Conservation (phyloP, 2,329 filamentous ascomycete species). For the Pseudogymnoascus sp. region DNA sequence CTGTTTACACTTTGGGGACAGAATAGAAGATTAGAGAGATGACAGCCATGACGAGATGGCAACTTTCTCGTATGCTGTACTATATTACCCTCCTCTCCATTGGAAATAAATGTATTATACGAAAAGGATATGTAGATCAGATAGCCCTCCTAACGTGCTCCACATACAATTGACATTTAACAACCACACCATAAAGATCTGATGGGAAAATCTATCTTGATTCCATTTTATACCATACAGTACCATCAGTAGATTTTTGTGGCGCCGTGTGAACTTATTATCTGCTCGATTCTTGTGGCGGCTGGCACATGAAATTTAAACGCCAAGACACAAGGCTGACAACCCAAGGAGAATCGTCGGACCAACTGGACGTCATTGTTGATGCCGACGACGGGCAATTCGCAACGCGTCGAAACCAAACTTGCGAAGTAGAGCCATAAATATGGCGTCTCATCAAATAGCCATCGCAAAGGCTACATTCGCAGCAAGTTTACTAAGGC, state of each 20-base stretch:
- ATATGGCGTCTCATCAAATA: slow-evolving; percentile 60
- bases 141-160: background rate
- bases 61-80: background rate
- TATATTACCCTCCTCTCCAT: background rate
- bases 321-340: slow-evolving; percentile 2
- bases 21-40: background rate
- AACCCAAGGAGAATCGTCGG: background rate
- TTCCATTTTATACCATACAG: background rate
- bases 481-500: slow-evolving; percentile 61
- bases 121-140: background rate
- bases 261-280: background rate
- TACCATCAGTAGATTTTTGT: background rate
- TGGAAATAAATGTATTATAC: background rate
- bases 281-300: background rate
- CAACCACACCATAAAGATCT: background rate
- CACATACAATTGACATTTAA: background rate
- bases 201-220: background rate
- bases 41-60: background rate
- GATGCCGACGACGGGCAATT: background rate
- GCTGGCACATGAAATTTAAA: background rate
- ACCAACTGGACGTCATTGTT: background rate
- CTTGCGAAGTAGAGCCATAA: slow-evolving; percentile 6
- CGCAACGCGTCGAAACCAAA: background rate
- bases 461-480: slow-evolving; percentile 75
- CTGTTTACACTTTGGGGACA: background rate